Conservation (phyloP, 2,329 filamentous ascomycete genomes). For the Trichoderma sp. region DNA sequence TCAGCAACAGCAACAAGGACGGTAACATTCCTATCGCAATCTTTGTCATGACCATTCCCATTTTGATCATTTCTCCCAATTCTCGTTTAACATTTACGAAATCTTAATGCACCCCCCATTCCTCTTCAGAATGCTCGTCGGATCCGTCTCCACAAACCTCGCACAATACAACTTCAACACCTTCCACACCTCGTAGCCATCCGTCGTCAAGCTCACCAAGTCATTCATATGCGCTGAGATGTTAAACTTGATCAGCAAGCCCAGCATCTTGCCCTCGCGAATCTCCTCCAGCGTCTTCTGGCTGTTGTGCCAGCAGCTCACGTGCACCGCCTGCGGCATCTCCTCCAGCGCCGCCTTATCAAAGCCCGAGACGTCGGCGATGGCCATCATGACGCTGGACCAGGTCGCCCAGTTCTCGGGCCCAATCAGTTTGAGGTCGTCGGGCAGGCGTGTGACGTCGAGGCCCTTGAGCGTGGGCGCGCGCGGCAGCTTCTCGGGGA, state of each 20-base stretch:
- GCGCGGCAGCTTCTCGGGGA: conserved; percentile 23
- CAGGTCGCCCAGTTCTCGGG: conserved; percentile 27
- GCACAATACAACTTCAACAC: conserved; percentile 25
- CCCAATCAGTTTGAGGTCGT: conserved; percentile 24
- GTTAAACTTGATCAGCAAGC: conserved; percentile 25
- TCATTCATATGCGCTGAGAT: conserved; percentile 26
- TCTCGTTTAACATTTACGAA: not conserved
- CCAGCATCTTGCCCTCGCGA: conserved; percentile 24
- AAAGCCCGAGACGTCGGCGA: conserved; percentile 27
- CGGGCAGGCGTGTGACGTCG: conserved; percentile 19
- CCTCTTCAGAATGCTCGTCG: conserved; percentile 18
- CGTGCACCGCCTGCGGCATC: conserved; percentile 11
- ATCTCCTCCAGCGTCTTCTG: conserved; percentile 15
- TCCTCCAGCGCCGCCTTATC: conserved; percentile 15
- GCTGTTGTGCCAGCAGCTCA: conserved; percentile 9
- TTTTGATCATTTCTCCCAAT: not conserved
- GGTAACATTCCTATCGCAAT: not conserved
- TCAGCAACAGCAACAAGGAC: not conserved
- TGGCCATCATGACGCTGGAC: conserved; percentile 26
- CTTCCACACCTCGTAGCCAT: conserved; percentile 25
- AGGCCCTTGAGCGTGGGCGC: conserved; percentile 9
- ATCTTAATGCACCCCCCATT: conserved; percentile 16
- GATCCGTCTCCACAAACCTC: conserved; percentile 25
- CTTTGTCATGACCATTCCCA: not conserved
- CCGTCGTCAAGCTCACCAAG: conserved; percentile 24